Base-by-base conservation (phyloP, 495 filamentous ascomycete species). In the Hypomontagnella monticulosa region DNA sequence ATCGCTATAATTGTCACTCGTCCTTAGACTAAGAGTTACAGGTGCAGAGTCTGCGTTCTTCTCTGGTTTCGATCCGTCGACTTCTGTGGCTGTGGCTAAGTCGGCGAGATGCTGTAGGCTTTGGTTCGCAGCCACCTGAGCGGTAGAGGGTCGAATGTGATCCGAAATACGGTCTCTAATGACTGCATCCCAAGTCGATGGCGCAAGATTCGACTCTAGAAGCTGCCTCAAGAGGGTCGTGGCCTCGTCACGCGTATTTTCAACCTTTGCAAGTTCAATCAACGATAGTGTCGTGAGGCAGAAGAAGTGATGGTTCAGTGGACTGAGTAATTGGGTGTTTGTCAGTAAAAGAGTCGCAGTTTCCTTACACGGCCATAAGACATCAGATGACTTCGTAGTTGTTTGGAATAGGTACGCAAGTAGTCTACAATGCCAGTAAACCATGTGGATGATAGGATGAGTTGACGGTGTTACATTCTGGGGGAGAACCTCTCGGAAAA, bases 391-490 rank as follows among this genome's bases (percentile, higher is more conserved):
- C 19, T 59, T 65, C 18, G 71, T 47, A 4, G 58, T 83, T 79
- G 66, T 85, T 75, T 69, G 85, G 72, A 71, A 80, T 76, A 76
- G 85, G 78, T 79, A 86, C 62, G 59, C 85, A 76, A 93, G 76
- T 10, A 93, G 79, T 37, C 86, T 84, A 46, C 86, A 74, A 62
- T 92, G 90, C 86, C 90, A 91, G 75, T 92, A 94, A 3, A 87
- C 83, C 38, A 94, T 84, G 49, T 87, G 80, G 32, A 93, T 79
- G 9, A 90, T 73, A 33, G 77, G 80, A 47, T 78, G 73, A 58
- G 73, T 77, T 16, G 67, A 66, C 11, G 66, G 73, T 2, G 66
- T 77, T 58, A 77, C 66, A 7, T 70, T 66, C 12, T 66, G 43
- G 4, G 81, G 78, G n/a, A 86, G 74, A 50, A 77, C 66, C 63